Evolutionary conservation across 257 asterid species (phyloP), one percentile per base, ranked within the genome.

Genomic region (Nyctanthes arbortristis): DNA sequence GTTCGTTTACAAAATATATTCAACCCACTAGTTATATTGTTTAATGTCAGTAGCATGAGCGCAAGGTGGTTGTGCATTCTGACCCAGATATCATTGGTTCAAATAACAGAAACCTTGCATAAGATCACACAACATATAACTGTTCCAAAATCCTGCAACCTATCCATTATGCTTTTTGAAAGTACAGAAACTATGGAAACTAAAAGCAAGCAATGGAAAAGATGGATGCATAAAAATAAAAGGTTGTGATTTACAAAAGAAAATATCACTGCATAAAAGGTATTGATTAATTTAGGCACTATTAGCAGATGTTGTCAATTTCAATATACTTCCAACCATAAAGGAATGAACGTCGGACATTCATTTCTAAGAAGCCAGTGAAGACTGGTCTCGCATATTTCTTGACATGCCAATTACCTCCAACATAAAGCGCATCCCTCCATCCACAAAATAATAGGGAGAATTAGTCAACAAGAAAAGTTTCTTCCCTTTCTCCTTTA

Each of bases 361-460:
- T 22, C 45, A 58, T 37, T 30, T 37, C 63, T 13, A 57, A 31
- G 56, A 64, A 61, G 43, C 34, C 40, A 73, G 61, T 39, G 40
- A 18, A 66, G 58, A 55, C 31, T 67, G 49, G 64, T 52, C 28
- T 40, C n/a, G 63, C 54, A 34, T 61, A 14, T 65, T 58, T 55
- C 9, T 67, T 16, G 25, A 68, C 54, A 36, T 37, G 22, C 67
- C 34, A 68, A 30, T 73, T 84, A 92, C 98, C 98, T 90, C 89
- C 88, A 92, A 73, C 90, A 91, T 82, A 82, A 77, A 93, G 66
- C 81, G 87, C 97, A 93, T 84, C 71, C 99, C 99, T 76, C 99
- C 99, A 78, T 93, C 97, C 69, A 93, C 99, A 75, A 93, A 91
- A 80, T 87, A 85, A 76, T 83, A 93, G 16, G 99, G 97, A 61